Conservation (phyloP, 2,329 filamentous ascomycete species). For the Sarocladium strictum region DNA sequence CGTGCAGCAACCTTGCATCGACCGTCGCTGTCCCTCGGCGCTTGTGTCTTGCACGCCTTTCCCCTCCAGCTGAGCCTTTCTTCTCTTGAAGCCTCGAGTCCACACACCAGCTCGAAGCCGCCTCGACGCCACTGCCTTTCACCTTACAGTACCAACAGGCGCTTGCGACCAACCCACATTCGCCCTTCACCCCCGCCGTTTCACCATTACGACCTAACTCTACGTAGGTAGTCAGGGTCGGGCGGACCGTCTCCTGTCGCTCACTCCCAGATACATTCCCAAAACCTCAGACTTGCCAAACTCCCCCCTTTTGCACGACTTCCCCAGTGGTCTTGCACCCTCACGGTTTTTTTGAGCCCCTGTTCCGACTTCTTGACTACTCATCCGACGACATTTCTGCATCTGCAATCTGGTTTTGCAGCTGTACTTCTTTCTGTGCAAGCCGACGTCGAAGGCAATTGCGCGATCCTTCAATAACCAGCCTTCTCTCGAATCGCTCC, state of each 20-base stretch:
- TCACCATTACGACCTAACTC: constrained; percentile 9
- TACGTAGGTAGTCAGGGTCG: constrained; percentile 7
- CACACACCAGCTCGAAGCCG: constrained; percentile 3
- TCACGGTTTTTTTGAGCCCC: neutral
- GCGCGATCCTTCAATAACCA: neutral
- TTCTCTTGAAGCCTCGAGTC: neutral
- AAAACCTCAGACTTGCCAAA: neutral
- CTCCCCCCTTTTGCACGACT: neutral
- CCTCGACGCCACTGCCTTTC: neutral
- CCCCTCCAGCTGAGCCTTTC: neutral
- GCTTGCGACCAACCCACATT: constrained; percentile 6
- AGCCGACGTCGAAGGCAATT: neutral
- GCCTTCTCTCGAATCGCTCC: neutral
- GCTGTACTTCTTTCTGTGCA: neutral
- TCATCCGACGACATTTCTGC: neutral
- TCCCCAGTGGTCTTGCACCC: neutral
- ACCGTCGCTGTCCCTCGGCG: constrained; percentile 1
- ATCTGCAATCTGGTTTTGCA: neutral
- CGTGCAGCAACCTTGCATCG: constrained; percentile 8
- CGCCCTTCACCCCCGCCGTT: constrained; percentile 6
- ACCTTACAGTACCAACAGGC: constrained; percentile 5
- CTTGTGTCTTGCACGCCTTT: neutral
- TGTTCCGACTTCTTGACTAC: neutral
- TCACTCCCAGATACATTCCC: neutral
- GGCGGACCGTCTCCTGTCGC: constrained; percentile 3